Base-by-base conservation (phyloP, 805 yeast species). In the Suhomyces vadensis region DNA sequence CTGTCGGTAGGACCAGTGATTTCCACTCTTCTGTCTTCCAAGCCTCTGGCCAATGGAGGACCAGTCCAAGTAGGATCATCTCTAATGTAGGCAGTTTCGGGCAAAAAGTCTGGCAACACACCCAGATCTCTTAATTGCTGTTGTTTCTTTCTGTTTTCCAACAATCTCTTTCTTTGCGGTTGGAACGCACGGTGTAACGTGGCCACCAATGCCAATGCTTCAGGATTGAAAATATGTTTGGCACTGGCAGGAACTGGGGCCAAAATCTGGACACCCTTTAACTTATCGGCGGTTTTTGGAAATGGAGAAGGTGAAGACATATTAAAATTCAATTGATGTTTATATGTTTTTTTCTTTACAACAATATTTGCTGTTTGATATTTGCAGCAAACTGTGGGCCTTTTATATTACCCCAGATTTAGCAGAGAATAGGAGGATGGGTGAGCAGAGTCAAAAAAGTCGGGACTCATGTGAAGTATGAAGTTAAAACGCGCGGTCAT, bases 1-100 rank as follows among this genome's bases (percentile, higher is more conserved):
- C 92, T 78, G 61, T 85, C 85, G 42, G 91, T 86, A 16, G 95
- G 95, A 40, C 95, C 95, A 19, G 95, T 86, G 64, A 86, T 86
- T 65, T 86, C 94, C 35, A 81, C 82, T 61, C 89, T 78, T 69
- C 95, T 78, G 62, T 83, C 85, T 47, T 78, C 77, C 55, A 86
- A 69, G 40, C 90, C 89, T 31, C 83, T 83, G 31, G 87, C 90
- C 41, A 82, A 73, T 29, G 85, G 74, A 16, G 83, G 81, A 53
- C 94, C 91, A 52, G 76, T 79, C 94, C 94, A 86, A 29, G 79
- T 78, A 20, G 84, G 77, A 56, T 86, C 87, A 36, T 81, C 75
- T 68, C 94, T 77, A 56, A 86, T 83, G 61, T 72, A 66, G 43
- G 68, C 74, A n/a, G 91, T 85, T 60, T 83, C 91, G 21, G 79